Evolutionary conservation across 495 filamentous ascomycete species (phyloP).

Genomic region (Penicillium flavigenum): DNA sequence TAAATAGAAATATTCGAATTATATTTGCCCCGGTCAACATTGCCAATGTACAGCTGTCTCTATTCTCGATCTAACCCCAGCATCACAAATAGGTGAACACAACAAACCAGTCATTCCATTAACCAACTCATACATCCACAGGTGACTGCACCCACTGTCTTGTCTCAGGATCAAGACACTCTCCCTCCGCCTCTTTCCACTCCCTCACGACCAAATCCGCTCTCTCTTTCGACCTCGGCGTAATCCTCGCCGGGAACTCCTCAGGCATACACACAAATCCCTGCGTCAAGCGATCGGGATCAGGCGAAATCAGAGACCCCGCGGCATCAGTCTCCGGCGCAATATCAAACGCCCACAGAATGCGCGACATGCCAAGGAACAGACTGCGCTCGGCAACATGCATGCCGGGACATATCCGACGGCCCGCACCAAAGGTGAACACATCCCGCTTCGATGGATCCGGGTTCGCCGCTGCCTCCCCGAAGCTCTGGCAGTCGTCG

Average conservation of each 20-base stretch:
- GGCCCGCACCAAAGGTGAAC: constrained; percentile 33
- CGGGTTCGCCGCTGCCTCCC: constrained; percentile 42
- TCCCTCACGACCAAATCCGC: constrained; percentile 36
- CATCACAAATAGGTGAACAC: background rate
- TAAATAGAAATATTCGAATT: background rate
- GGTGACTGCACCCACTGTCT: constrained; percentile 23
- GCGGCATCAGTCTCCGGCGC: constrained; percentile 13
- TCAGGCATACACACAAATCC: constrained; percentile 46
- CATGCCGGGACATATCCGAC: constrained; percentile 34
- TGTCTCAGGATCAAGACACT: constrained; percentile 21
- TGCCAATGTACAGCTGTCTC: background rate
- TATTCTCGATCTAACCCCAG: background rate
- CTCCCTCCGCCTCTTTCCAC: constrained; percentile 23
- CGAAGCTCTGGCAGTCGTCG: constrained; percentile 24
- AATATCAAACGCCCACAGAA: constrained; percentile 55
- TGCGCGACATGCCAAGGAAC: constrained; percentile 50
- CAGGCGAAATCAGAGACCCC: constrained; percentile 21
- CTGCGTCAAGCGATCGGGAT: constrained; percentile 29
- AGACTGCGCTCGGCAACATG: constrained; percentile 42
- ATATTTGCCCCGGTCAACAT: background rate
- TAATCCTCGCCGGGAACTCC: constrained; percentile 32
- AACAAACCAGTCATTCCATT: background rate
- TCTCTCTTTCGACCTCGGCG: constrained; percentile 29
- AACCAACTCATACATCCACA: background rate
- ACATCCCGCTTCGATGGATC: constrained; percentile 34